A percentile compares a stretch with the other conserved stretches of the same genome.
phyloP scores from a whole-genome alignment of 2,329 filamentous ascomycete species.

The Magnaporthiopsis rhizophila region DNA sequence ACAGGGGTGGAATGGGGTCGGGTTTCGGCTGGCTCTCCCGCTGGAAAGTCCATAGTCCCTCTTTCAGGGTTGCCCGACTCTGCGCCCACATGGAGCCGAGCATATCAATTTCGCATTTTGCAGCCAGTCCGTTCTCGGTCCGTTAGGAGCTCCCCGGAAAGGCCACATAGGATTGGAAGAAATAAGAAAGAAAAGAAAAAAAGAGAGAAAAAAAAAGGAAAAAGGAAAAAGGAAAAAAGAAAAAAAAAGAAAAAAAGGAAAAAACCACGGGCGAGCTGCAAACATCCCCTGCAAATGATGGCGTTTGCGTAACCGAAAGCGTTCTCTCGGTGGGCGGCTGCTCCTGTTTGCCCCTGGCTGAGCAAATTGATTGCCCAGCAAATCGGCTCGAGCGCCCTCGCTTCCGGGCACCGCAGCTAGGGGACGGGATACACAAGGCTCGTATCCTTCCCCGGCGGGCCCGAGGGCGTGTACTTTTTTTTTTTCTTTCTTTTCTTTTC shows the following conservation, averaged over 20 bases:
- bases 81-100: not conserved
- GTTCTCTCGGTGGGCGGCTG: not conserved
- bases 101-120: not conserved
- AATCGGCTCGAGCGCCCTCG: not conserved
- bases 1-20: constrained; percentile 4
- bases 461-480: not conserved
- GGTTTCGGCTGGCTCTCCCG: constrained; percentile 7
- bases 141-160: too few species aligned
- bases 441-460: not conserved
- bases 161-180: too few species aligned
- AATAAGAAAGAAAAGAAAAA: not conserved
- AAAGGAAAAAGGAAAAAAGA: not conserved
- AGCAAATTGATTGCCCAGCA: not conserved
- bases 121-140: not conserved
- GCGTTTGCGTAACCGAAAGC: not conserved
- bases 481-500: too few species aligned
- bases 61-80: not conserved
- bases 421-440: not conserved
- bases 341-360: not conserved
- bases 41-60: not conserved
- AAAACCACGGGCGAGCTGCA: not conserved
- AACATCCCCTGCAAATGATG: not conserved
- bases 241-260: too few species aligned
- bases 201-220: too few species aligned
- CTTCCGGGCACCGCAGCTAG: not conserved